Evolutionary conservation across 2,329 filamentous ascomycete species (phyloP).

Genomic region (Sporothrix humicola): DNA sequence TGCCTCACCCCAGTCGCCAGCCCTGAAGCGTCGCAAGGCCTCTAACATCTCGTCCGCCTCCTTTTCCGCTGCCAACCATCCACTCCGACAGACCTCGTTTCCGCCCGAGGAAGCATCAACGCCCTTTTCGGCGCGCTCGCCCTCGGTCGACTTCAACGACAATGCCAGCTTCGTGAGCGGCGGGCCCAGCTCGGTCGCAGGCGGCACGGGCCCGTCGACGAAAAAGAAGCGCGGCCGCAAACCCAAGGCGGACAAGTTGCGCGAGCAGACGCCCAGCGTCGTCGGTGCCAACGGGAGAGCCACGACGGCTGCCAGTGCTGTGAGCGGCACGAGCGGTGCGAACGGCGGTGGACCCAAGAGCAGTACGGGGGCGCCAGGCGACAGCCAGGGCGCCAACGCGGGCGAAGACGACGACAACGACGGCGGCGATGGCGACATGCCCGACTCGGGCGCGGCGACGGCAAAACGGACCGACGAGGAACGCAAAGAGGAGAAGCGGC

Average conservation of each 20-base stretch:
- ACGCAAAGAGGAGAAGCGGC: constrained; percentile 68
- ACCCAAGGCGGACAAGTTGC: constrained; percentile 59
- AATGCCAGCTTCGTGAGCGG: constrained; percentile 65
- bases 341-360: constrained; percentile 45
- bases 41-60: constrained; percentile 65
- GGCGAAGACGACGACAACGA: constrained; percentile 61
- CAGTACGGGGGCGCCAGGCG: constrained; percentile 41
- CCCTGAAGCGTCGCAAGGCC: constrained; percentile 72
- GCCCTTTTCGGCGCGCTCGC: constrained; percentile 64
- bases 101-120: constrained; percentile 67
- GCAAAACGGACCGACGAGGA: constrained; percentile 56
- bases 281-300: constrained; percentile 52
- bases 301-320: constrained; percentile 52
- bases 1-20: constrained; percentile 52
- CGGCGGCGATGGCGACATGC: constrained; percentile 45
- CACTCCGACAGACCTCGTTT: constrained; percentile 81
- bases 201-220: constrained; percentile 48
- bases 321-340: constrained; percentile 19
- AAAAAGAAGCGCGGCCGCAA: constrained; percentile 69
- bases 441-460: constrained; percentile 42
- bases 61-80: constrained; percentile 59
- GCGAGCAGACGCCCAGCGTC: constrained; percentile 49
- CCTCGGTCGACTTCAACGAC: constrained; percentile 70
- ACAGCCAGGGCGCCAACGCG: constrained; percentile 48
- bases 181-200: constrained; percentile 47